Evolutionary conservation across 108 stramenopile species (phyloP).

Genomic region (Skeletonema grethae): DNA sequence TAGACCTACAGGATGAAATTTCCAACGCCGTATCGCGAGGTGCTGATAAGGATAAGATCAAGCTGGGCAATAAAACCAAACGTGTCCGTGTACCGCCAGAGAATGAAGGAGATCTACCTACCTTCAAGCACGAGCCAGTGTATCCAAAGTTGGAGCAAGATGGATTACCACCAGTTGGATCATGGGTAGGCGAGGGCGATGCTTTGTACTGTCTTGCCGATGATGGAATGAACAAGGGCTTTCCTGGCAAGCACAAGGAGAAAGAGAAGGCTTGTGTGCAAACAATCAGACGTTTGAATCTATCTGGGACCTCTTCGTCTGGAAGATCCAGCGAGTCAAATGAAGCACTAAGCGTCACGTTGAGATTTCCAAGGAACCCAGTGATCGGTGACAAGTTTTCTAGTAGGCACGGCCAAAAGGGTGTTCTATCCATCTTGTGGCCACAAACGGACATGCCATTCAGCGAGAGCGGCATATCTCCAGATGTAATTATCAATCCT

Average conservation of each 20-base stretch:
- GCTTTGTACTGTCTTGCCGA: conserved; percentile 93
- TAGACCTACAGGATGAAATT: conserved; percentile 87
- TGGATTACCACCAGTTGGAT: conserved; percentile 92
- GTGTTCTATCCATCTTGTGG: conserved; percentile 98
- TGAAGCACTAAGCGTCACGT: conserved; percentile 76
- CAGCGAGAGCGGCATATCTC: conserved; percentile 95
- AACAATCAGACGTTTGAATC: conserved; percentile 64
- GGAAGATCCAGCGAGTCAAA: conserved; percentile 43
- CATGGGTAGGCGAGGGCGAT: conserved; percentile 85
- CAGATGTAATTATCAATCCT: conserved; percentile 99
- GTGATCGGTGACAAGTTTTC: conserved; percentile 99
- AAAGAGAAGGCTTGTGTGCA: conserved; percentile 90
- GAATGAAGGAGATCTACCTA: conserved; percentile 41
- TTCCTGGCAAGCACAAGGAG: conserved; percentile 90
- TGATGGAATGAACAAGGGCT: conserved; percentile 65
- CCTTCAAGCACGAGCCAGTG: conserved; percentile 47
- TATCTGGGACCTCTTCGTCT: conserved; percentile 24
- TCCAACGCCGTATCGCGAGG: conserved; percentile 53
- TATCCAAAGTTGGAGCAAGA: conserved; percentile 85
- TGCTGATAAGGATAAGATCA: conserved; percentile 57
- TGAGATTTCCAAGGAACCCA: conserved; percentile 95
- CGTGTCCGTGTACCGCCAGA: conserved; percentile 38
- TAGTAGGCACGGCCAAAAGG: conserved; percentile 99
- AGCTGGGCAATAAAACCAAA: conserved; percentile 38
- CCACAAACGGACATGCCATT: conserved; percentile 99